Conservation (phyloP, 768 basidiomycete genomes). For the Leccinum subgranulosum region DNA sequence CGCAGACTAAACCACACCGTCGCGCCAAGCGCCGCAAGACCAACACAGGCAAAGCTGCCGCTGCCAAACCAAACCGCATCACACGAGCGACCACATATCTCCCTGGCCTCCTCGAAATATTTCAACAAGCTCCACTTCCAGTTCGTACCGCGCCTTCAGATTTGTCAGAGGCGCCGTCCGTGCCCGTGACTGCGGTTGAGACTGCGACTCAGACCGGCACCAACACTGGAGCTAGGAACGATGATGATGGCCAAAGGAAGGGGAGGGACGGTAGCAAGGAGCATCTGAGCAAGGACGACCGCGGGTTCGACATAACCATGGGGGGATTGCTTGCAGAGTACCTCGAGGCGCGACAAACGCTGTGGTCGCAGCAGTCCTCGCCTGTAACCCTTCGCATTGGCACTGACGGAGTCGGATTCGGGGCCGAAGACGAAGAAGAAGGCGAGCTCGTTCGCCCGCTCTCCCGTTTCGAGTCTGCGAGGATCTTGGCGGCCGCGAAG, state of each 20-base stretch:
- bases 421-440: slow-evolving; percentile 4
- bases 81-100: slow-evolving; percentile 20
- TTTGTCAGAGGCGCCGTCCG: too few species aligned
- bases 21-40: slow-evolving; percentile 29
- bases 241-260: too few species aligned
- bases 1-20: slow-evolving; percentile 8
- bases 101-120: slow-evolving; percentile 15
- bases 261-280: too few species aligned
- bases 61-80: slow-evolving; percentile 1
- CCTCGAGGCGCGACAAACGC: slow-evolving; percentile 27
- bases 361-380: slow-evolving; percentile 19
- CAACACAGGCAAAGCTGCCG: slow-evolving; percentile 15
- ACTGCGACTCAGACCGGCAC: background rate
- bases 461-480: slow-evolving; percentile 40
- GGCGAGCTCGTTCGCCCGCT: slow-evolving; percentile 37
- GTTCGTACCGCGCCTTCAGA: background rate
- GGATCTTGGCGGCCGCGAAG: slow-evolving; percentile 28
- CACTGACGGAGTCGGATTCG: background rate
- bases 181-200: background rate
- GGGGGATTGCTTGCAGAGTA: slow-evolving; percentile 34
- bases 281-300: background rate
- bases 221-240: background rate
- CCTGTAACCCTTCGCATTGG: slow-evolving; percentile 12
- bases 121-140: slow-evolving; percentile 9
- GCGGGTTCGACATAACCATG: slow-evolving; percentile 35